Evolutionary conservation across 352 stramenopile genomes (phyloP).

Genomic region (Globisporangium lucens): DNA sequence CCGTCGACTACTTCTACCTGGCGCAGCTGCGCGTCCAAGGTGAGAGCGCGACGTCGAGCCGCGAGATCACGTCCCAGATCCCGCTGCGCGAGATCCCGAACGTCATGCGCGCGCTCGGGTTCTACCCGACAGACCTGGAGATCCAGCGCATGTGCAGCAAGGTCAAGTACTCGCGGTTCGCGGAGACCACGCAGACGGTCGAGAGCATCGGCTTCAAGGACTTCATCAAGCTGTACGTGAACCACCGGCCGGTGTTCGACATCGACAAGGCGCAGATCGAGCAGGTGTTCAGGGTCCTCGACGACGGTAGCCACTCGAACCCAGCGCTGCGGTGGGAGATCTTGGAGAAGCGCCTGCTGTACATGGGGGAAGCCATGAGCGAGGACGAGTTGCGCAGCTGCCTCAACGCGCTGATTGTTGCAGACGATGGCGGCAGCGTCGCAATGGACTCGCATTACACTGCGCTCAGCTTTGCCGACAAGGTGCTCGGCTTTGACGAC

Average conservation of each 20-base stretch:
- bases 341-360: conserved; percentile 59
- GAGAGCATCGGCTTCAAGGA: conserved; percentile 62
- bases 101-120: conserved; percentile 91
- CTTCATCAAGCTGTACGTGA: conserved; percentile 92
- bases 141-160: conserved; percentile 89
- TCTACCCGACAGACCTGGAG: conserved; percentile 91
- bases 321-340: conserved; percentile 50
- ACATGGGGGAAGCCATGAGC: conserved; percentile 75
- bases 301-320: not conserved
- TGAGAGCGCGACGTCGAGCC: conserved; percentile 75
- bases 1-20: conserved; percentile 96
- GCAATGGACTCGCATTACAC: conserved; percentile 52
- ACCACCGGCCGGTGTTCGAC: conserved; percentile 89
- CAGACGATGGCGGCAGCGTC: conserved; percentile 20
- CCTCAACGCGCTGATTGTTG: conserved; percentile 63
- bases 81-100: conserved; percentile 89
- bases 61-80: conserved; percentile 71
- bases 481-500: conserved; percentile 89
- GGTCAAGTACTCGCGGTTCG: conserved; percentile 81
- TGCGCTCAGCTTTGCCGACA: conserved; percentile 69
- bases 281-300: conserved; percentile 63
- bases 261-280: conserved; percentile 81
- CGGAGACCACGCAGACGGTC: conserved; percentile 64
- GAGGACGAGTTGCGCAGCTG: conserved; percentile 82
- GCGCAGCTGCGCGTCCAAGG: conserved; percentile 89